These are phyloP conservation scores for Suhomyces maxii DNA, from an alignment of 1,139 yeast species.

Conservation along the genomic window DNA sequence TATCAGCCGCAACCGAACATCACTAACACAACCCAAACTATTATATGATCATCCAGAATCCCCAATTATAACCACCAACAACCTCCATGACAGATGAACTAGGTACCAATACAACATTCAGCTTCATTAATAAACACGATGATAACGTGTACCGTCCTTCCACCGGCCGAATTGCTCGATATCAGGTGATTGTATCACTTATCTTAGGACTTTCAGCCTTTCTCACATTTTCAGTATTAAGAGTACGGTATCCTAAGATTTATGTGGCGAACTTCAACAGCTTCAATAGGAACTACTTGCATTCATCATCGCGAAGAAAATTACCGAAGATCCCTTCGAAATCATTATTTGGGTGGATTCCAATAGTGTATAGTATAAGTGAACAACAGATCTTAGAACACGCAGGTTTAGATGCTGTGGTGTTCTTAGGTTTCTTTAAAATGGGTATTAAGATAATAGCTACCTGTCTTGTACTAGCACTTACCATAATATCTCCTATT, in stretches of 20 bases:
- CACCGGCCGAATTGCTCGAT: conserved; percentile 40
- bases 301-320: conserved; percentile 43
- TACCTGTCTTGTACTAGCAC: conserved; percentile 60
- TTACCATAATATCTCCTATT: conserved; percentile 70
- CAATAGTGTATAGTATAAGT: conserved; percentile 58
- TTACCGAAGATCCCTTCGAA: conserved; percentile 37
- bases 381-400: conserved; percentile 81
- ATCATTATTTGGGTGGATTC: conserved; percentile 78
- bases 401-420: conserved; percentile 94
- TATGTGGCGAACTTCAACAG: conserved; percentile 60
- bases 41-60: not conserved
- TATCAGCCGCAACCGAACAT: not conserved
- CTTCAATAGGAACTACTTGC: conserved; percentile 42
- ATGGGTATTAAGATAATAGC: conserved; percentile 68
- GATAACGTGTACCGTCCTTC: conserved; percentile 25
- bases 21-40: not conserved
- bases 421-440: conserved; percentile 75
- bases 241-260: conserved; percentile 67
- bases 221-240: conserved; percentile 59
- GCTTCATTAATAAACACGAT: not conserved
- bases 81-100: not conserved
- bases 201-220: conserved; percentile 66
- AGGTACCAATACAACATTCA: not conserved
- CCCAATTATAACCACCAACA: not conserved
- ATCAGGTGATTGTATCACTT: conserved; percentile 62